Evolutionary conservation across 129 eudicot species (phyloP).

Genomic region (Flaveria brownii): DNA sequence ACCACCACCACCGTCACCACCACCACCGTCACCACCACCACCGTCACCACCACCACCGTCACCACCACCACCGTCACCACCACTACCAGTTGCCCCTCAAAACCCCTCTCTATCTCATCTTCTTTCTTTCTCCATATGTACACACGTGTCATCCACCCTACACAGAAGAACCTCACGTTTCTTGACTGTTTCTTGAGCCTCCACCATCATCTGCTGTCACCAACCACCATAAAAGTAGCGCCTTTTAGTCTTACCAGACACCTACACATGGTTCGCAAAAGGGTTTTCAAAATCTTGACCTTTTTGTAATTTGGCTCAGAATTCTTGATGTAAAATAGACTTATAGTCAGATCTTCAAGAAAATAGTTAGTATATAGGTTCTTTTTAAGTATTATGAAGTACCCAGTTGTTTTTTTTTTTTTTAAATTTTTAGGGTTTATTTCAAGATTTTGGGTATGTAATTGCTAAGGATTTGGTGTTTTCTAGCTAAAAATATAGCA

Average conservation of each 20-base stretch:
- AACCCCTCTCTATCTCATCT: constrained; percentile 9
- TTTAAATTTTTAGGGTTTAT: constrained; percentile 29
- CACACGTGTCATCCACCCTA: constrained; percentile 17
- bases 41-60: no score
- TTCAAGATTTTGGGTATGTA: constrained; percentile 16
- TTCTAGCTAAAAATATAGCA: constrained; percentile 13
- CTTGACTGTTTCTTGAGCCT: constrained; percentile 37
- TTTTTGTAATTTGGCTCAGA: constrained; percentile 32
- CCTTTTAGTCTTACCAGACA: constrained; percentile 26
- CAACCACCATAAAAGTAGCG: constrained; percentile 18
- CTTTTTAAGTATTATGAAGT: constrained; percentile 15
- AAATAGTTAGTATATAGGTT: constrained; percentile 1
- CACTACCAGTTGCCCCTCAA: constrained; percentile 20
- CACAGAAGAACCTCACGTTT: constrained; percentile 5
- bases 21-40: background rate
- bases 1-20: background rate
- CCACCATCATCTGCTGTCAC: constrained; percentile 15
- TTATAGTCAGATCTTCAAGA: constrained; percentile 53
- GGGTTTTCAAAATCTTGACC: constrained; percentile 36
- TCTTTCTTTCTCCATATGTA: constrained; percentile 1
- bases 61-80: background rate
- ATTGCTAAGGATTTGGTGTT: constrained; percentile 16
- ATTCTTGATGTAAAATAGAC: constrained; percentile 37
- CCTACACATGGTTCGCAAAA: constrained; percentile 24
- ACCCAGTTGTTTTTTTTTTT: constrained; percentile 29